phyloP scores from a whole-genome alignment of 495 filamentous ascomycete genomes.

The Aspergillus kassunensis region DNA sequence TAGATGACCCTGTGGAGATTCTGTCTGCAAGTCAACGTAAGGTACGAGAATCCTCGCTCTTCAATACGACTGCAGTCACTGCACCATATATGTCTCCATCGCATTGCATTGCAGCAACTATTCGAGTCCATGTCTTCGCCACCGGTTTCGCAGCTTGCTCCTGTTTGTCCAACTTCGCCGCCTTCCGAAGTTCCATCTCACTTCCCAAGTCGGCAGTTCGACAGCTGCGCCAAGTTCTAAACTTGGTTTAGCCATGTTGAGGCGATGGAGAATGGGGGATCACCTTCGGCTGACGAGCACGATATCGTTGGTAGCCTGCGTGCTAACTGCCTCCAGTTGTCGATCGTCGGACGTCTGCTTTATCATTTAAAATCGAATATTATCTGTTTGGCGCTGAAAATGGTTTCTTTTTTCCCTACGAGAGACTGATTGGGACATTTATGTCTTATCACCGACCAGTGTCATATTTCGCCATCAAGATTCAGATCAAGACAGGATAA shows the following conservation, averaged over 20 bases:
- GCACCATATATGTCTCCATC: slow-evolving; percentile 4
- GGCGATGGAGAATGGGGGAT: slow-evolving; percentile 9
- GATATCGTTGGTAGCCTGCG: slow-evolving; percentile 1
- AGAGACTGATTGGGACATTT: slow-evolving; percentile 1
- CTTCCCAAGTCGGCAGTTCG: slow-evolving; percentile 16
- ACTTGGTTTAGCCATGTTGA: slow-evolving; percentile 13
- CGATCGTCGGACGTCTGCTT: slow-evolving; percentile 2
- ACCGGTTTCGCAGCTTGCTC: not conserved
- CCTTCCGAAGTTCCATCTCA: not conserved
- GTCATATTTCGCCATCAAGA: slow-evolving; percentile 6
- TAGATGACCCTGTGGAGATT: not conserved
- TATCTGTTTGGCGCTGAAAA: slow-evolving; percentile 1
- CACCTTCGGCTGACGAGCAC: slow-evolving; percentile 6
- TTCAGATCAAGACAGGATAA: slow-evolving; percentile 3
- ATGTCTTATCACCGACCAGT: slow-evolving; percentile 14
- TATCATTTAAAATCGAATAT: not conserved
- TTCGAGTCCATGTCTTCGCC: not conserved
- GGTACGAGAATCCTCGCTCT: slow-evolving; percentile 12
- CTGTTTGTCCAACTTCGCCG: slow-evolving; percentile 11
- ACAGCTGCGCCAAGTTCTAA: slow-evolving; percentile 18
- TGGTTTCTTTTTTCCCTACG: slow-evolving; percentile 2
- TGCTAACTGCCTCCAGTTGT: not conserved
- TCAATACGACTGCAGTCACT: not conserved
- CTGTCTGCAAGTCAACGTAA: slow-evolving; percentile 11
- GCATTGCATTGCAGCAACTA: slow-evolving; percentile 10